Base-by-base conservation (phyloP, 2,329 filamentous ascomycete species). In the Geoglossum cookeanum region DNA sequence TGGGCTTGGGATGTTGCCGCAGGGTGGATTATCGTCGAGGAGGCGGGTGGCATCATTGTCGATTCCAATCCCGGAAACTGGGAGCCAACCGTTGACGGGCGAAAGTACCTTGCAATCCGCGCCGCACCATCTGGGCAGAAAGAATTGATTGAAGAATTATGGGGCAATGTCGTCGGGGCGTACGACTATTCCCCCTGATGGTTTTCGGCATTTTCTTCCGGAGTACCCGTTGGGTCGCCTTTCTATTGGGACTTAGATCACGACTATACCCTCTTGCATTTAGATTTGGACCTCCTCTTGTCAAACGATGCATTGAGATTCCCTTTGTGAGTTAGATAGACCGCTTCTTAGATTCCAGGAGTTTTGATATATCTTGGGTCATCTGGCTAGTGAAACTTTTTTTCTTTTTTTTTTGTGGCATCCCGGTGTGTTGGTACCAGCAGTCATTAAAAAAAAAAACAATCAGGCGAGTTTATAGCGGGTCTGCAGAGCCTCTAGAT, bases 1-100 rank as follows among this genome's bases (percentile, higher is more conserved):
- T 91, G 85, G 78, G 84, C 85, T 1, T 91, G 86, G 86, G 86
- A 91, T 67, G 86, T 91, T 1, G 87, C 84, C 65, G 87, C 87
- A 4, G 86, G 82, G 0, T 90, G 85, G 86, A 80, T 83, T 58
- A 83, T 91, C 59, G 71, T 91, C 30, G 71, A 72, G 33, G 86
- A 91, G 72, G 84, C 85, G 0, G 87, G 86, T 0, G 86, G 86
- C 0, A 72, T 79, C 55, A 79, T 91, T 73, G 84, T 77, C 6
- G 77, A 83, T 65, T 84, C 81, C 3, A 89, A 90, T 66, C 81
- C 84, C 0, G 85, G 84, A 0, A 77, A 78, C 57, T 90, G 85
- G 85, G 66, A 77, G 49, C 72, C 76, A 4, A 68, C 64, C 54
- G 67, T 83, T 5, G 79, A 81, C 63, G 78, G 74, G 59, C 71